Conservation (phyloP, 2,329 filamentous ascomycete genomes). For the Paracamarosporium sp. region DNA sequence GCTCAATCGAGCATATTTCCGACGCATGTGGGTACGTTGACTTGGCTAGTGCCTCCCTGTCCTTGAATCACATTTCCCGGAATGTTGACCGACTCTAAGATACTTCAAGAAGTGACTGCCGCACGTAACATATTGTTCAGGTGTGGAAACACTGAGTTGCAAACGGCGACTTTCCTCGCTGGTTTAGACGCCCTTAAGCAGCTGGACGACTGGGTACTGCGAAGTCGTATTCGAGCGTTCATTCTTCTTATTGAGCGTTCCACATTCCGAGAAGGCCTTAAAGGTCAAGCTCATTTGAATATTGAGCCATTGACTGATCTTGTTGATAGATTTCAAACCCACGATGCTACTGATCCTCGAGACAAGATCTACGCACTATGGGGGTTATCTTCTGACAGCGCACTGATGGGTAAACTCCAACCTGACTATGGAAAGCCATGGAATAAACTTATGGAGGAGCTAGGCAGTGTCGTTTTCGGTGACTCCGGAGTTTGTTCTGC, state of each 20-base stretch:
- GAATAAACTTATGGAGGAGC: not conserved
- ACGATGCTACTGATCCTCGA: constrained; percentile 8
- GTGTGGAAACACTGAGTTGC: constrained; percentile 8
- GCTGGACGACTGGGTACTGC: not conserved
- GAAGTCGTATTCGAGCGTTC: constrained; percentile 6
- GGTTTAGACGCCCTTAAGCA: not conserved
- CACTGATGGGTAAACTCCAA: not conserved
- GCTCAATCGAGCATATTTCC: constrained; percentile 12
- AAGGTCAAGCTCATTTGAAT: constrained; percentile 2
- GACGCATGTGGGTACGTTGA: constrained; percentile 14
- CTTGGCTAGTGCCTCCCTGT: no score
- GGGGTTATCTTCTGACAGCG: constrained; percentile 1
- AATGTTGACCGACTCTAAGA: not conserved
- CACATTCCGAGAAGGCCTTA: not conserved
- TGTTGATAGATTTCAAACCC: constrained; percentile 11
- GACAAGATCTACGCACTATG: constrained; percentile 16
- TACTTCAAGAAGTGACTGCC: constrained; percentile 17
- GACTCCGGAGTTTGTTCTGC: not conserved
- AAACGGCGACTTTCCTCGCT: constrained; percentile 7
- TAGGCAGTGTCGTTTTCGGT: not conserved
- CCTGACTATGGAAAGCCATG: constrained; percentile 7
- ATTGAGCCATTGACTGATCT: constrained; percentile 6
- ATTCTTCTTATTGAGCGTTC: constrained; percentile 1
- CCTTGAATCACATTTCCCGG: not conserved
- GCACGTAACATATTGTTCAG: constrained; percentile 11